Evolutionary conservation across 257 asterid genomes (phyloP), one percentile per base, ranked within the genome.

Genomic region (Solanum habrochaites): DNA sequence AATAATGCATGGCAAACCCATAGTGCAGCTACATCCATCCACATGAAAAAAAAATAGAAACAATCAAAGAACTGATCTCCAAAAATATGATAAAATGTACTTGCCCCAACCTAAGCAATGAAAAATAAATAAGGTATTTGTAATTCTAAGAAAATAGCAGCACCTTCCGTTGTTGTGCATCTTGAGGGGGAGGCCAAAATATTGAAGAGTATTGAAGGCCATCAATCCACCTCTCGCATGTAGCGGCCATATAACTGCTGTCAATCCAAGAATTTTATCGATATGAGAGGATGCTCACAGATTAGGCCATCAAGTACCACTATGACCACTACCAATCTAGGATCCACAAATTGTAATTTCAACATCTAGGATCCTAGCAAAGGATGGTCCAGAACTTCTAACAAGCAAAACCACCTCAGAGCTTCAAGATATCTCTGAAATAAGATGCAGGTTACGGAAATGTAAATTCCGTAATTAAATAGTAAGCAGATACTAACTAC

Each of bases 111-210:
- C 29, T 15, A 78, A 45, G 11, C 84, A 27, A 78, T 78, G 13
- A 27, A 43, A 66, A 86, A 25, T 40, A 13, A 74, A 16, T 56
- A 4, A 49, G 52, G 31, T 11, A n/a, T 25, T 11, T 40, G 70
- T 20, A 23, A 85, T 12, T 39, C 39, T 27, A 15, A 29, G 27
- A 56, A 78, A 78, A 29, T 83, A 87, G 56, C 7, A 89, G 45
- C 87, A 96, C 99, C 99, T 97, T 96, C 42, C 99, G 91, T 86
- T 95, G 99, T 32, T 87, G 96, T 77, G 91, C 89, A 85, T 97
- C 99, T 84, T 91, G 96, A 13, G 99, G 99, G 42, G 99, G 99
- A 27, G 93, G 99, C 96, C 98, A 97, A 90, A 94, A 97, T 91
- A 97, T 90, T 52, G 99, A 95, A 82, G 99, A 97, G 88, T 91